Percentiles rank a stretch among this genome's conserved stretches.
Conservation (phyloP, 345 rosid species). For the Populus pruinosa region DNA sequence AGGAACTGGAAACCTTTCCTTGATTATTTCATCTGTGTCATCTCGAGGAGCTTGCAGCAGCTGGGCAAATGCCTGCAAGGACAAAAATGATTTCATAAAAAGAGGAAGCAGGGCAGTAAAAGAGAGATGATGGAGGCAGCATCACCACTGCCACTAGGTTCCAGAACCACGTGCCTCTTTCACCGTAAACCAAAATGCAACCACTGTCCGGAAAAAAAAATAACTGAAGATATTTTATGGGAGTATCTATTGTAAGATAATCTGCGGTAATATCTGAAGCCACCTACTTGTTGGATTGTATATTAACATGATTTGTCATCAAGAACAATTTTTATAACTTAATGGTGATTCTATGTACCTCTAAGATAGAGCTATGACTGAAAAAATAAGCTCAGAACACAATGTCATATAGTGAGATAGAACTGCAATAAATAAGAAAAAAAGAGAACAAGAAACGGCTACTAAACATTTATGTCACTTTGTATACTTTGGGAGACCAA, state of each 20-base stretch:
- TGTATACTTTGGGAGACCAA: background rate
- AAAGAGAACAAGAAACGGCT: background rate
- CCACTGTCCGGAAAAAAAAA: no score
- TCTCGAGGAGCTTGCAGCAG: constrained; percentile 73
- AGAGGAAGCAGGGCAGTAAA: no score
- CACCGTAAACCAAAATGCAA: background rate
- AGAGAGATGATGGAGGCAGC: background rate
- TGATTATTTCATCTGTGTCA: constrained; percentile 60
- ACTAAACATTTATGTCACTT: background rate
- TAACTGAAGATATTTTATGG: background rate
- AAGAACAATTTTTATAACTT: background rate
- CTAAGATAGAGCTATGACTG: background rate
- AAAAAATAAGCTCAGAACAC: background rate
- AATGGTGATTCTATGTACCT: background rate
- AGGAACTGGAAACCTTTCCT: constrained; percentile 87
- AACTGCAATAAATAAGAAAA: background rate
- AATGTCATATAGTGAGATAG: background rate
- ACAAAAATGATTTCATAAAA: background rate
- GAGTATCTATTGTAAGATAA: background rate
- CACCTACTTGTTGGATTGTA: background rate
- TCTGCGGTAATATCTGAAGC: background rate
- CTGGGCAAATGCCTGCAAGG: constrained; percentile 64
- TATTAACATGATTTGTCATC: no score
- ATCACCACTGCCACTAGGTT: background rate
- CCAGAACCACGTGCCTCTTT: background rate